Conservation (phyloP, 345 rosid species). For the Citrus australasica region DNA sequence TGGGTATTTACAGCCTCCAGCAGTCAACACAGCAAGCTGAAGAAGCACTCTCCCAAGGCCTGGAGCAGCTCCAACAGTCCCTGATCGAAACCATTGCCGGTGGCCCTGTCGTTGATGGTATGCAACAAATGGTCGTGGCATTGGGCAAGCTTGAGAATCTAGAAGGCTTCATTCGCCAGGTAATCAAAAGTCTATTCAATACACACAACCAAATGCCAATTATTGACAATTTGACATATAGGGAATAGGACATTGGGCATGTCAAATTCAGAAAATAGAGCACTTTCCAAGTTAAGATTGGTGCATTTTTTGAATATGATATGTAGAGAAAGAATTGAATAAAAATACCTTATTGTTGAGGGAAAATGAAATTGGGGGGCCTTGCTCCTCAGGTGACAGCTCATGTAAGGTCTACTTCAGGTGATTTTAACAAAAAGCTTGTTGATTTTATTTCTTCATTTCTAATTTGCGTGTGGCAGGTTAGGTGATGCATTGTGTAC, state of each 20-base stretch:
- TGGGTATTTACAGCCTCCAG: slow-evolving; percentile 91
- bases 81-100: slow-evolving; percentile 73
- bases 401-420: not conserved
- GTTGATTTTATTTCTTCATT: not conserved
- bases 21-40: slow-evolving; percentile 95
- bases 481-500: not conserved
- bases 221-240: not conserved
- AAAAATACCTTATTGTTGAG: not conserved
- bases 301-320: slow-evolving; percentile 17
- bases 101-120: slow-evolving; percentile 53
- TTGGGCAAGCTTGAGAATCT: slow-evolving; percentile 86
- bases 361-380: not conserved
- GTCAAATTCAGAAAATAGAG: not conserved
- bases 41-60: slow-evolving; percentile 89
- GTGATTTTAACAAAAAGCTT: not conserved
- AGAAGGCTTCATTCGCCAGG: slow-evolving; percentile 98
- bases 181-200: slow-evolving; percentile 10
- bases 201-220: not conserved
- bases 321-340: not conserved
- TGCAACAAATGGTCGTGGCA: slow-evolving; percentile 96
- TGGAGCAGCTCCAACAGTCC: slow-evolving; percentile 91
- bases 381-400: slow-evolving; percentile 3
- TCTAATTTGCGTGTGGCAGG: not conserved
- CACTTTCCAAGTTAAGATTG: slow-evolving; percentile 14
- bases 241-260: not conserved